Conservation (phyloP, 805 yeast genomes). For the Torulaspora microellipsoides region DNA sequence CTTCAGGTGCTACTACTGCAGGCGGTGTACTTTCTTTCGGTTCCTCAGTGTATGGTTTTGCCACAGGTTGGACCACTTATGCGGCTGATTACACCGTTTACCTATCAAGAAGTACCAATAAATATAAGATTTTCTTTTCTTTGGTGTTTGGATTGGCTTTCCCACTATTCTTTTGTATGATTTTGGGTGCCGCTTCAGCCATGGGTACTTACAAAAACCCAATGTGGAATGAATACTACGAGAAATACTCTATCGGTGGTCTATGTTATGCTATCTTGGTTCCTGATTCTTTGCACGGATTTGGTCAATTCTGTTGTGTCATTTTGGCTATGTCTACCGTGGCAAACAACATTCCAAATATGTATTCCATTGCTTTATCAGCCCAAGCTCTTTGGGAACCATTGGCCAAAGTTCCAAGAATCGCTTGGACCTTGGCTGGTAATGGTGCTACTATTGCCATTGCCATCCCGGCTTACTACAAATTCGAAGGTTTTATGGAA, state of each 20-base stretch:
- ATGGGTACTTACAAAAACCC: constrained; percentile 54
- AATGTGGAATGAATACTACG: constrained; percentile 48
- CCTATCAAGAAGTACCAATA: constrained; percentile 62
- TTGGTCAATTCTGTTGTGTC: constrained; percentile 87
- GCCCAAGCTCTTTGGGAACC: constrained; percentile 80
- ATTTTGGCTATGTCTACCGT: constrained; percentile 77
- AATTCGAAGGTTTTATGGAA: constrained; percentile 67
- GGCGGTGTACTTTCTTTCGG: constrained; percentile 79
- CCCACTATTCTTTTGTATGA: constrained; percentile 68
- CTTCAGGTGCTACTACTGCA: constrained; percentile 62
- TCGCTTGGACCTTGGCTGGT: constrained; percentile 73
- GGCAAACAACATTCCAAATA: constrained; percentile 87
- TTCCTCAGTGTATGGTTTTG: constrained; percentile 78
- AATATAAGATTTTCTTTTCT: constrained; percentile 55
- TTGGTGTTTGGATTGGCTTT: constrained; percentile 57
- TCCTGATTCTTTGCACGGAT: constrained; percentile 75
- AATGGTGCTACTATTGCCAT: constrained; percentile 75
- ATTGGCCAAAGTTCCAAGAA: constrained; percentile 70
- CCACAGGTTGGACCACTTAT: constrained; percentile 94
- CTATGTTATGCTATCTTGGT: constrained; percentile 73
- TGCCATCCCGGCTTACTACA: constrained; percentile 82
- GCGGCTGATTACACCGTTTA: constrained; percentile 91
- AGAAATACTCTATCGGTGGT: constrained; percentile 65
- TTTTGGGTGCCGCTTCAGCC: constrained; percentile 82
- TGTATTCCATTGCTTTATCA: constrained; percentile 82